phyloP scores from a whole-genome alignment of 2,329 filamentous ascomycete genomes.

The Aspergillus sp. region DNA sequence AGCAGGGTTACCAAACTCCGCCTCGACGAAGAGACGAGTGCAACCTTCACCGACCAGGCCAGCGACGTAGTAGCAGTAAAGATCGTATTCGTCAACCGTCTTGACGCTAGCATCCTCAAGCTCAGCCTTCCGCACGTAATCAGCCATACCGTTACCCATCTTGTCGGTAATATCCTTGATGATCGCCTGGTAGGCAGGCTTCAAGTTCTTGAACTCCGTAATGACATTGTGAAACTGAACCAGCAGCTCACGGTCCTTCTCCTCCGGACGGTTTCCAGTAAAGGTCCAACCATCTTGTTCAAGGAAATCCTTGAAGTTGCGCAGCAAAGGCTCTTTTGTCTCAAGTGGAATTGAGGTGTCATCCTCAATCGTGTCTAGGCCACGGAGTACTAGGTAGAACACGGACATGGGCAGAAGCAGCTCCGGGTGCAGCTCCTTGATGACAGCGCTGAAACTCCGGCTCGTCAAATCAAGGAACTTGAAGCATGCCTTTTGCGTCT shows the following conservation, averaged over 20 bases:
- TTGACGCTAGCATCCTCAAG: conserved; percentile 79
- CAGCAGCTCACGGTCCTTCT: conserved; percentile 91
- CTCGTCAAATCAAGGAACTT: conserved; percentile 84
- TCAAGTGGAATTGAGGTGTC: conserved; percentile 88
- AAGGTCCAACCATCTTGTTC: conserved; percentile 90
- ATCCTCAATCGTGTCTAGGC: conserved; percentile 97
- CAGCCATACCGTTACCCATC: conserved; percentile 99
- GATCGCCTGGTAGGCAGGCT: conserved; percentile 80
- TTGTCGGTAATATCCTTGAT: conserved; percentile 90
- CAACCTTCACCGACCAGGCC: conserved; percentile 94
- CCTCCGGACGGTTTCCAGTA: conserved; percentile 79
- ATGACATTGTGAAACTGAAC: conserved; percentile 91
- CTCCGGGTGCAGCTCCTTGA: conserved; percentile 93
- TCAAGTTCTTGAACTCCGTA: conserved; percentile 83
- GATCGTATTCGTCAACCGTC: conserved; percentile 86
- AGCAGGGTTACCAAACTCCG: conserved; percentile 82
- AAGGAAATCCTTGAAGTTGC: conserved; percentile 78
- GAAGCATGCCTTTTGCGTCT: conserved; percentile 81
- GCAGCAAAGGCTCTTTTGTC: conserved; percentile 83
- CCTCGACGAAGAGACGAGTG: conserved; percentile 86
- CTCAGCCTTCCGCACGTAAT: conserved; percentile 85
- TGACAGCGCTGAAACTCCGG: conserved; percentile 90
- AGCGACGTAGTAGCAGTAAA: conserved; percentile 98
- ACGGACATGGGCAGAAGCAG: conserved; percentile 85
- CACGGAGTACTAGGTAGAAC: conserved; percentile 92